Conservation (phyloP, 2,329 filamentous ascomycete genomes). For the Pseudocercospora vitis region DNA sequence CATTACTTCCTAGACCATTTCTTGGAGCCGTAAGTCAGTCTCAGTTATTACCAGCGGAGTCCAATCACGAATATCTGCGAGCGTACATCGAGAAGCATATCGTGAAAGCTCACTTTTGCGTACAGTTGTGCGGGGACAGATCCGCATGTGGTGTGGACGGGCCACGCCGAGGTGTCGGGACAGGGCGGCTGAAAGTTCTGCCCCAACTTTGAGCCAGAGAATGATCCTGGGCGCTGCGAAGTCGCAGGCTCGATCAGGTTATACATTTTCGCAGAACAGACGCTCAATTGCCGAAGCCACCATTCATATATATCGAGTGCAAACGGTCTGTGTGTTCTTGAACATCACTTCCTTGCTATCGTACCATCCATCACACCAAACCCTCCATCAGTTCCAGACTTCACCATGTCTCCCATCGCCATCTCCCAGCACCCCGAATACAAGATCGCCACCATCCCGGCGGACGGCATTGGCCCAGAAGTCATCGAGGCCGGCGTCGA, state of each 20-base stretch:
- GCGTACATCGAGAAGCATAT: neutral
- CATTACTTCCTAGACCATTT: too few relatives aligned
- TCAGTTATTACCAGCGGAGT: too few relatives aligned
- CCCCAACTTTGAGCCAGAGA: slow-evolving; percentile 1
- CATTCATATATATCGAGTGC: neutral
- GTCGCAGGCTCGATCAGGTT: too few relatives aligned
- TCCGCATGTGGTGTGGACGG: neutral
- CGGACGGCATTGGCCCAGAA: slow-evolving; percentile 69
- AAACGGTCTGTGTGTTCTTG: neutral
- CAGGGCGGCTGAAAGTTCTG: slow-evolving; percentile 1
- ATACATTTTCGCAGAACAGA: neutral
- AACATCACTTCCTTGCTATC: too few relatives aligned
- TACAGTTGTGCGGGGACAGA: neutral
- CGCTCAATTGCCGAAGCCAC: neutral
- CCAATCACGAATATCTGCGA: too few relatives aligned
- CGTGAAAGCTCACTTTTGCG: too few relatives aligned
- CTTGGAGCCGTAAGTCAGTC: too few relatives aligned
- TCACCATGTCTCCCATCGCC: slow-evolving; percentile 31
- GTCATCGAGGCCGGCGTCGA: slow-evolving; percentile 55
- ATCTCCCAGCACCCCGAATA: slow-evolving; percentile 41
- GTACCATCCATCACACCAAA: too few relatives aligned
- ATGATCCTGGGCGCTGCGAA: too few relatives aligned
- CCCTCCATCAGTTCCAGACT: neutral
- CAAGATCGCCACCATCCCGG: slow-evolving; percentile 64
- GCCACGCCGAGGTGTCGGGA: neutral